Conservation (phyloP, 2,329 filamentous ascomycete genomes). For the Fusarium concolor region DNA sequence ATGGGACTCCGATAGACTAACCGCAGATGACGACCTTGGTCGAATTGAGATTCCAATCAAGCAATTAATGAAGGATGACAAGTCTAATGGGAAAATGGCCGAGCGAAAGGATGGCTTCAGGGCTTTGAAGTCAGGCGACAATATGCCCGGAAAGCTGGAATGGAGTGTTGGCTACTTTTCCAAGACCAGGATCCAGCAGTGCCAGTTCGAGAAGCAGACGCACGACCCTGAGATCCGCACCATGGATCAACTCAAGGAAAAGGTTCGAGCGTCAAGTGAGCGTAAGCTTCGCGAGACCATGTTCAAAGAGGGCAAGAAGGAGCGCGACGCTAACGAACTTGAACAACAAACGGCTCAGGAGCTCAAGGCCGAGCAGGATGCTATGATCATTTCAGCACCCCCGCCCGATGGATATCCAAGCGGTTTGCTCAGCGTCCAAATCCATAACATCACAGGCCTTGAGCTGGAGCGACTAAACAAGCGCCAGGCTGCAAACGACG, state of each 20-base stretch:
- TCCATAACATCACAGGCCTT: conserved; percentile 78
- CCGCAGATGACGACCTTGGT: conserved; percentile 79
- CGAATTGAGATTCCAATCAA: conserved; percentile 77
- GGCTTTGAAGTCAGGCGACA: conserved; percentile 72
- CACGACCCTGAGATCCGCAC: conserved; percentile 68
- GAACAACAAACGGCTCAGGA: conserved; percentile 77
- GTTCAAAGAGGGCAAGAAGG: conserved; percentile 56
- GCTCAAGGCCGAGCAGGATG: conserved; percentile 68
- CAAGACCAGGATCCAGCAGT: conserved; percentile 71
- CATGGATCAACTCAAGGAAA: conserved; percentile 68
- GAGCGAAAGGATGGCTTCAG: conserved; percentile 74
- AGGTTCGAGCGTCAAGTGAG: conserved; percentile 65
- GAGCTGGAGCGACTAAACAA: conserved; percentile 72
- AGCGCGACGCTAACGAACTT: conserved; percentile 70
- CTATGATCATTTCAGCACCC: conserved; percentile 75
- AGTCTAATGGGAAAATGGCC: conserved; percentile 71
- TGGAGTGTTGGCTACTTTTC: conserved; percentile 80
- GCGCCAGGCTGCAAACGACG: conserved; percentile 58
- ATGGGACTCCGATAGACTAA: conserved; percentile 80
- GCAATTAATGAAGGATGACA: conserved; percentile 68
- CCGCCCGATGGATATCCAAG: conserved; percentile 71
- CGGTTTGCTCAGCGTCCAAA: conserved; percentile 76
- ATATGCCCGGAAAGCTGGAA: conserved; percentile 74
- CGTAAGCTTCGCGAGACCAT: conserved; percentile 73
- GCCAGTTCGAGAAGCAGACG: conserved; percentile 71